These are phyloP conservation scores for Wickerhamomyces sydowiorum DNA, from an alignment of 805 yeast species.

Conservation along the genomic window DNA sequence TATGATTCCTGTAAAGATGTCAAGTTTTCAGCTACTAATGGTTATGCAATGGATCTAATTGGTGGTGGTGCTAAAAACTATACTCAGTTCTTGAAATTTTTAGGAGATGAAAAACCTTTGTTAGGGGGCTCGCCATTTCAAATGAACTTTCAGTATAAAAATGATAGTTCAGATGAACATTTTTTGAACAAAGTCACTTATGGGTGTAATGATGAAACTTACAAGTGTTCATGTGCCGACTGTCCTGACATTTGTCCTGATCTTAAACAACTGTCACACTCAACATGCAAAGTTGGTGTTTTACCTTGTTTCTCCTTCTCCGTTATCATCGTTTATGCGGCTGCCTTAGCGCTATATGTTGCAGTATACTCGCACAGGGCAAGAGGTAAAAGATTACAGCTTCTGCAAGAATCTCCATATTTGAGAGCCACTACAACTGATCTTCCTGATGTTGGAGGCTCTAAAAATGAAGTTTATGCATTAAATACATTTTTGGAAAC, in stretches of 20 bases:
- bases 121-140: constrained; percentile 96
- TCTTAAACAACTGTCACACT: constrained; percentile 40
- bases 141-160: constrained; percentile 62
- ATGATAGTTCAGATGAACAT: constrained; percentile 11
- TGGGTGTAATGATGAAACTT: constrained; percentile 55
- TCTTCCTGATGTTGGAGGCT: constrained; percentile 10
- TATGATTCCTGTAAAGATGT: constrained; percentile 84
- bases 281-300: constrained; percentile 48
- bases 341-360: constrained; percentile 19
- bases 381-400: constrained; percentile 22
- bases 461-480: constrained; percentile 34
- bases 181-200: constrained; percentile 17
- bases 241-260: constrained; percentile 78
- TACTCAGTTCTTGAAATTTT: constrained; percentile 68
- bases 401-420: constrained; percentile 39
- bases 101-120: constrained; percentile 92
- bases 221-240: constrained; percentile 86
- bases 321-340: constrained; percentile 45
- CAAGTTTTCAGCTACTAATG: constrained; percentile 91
- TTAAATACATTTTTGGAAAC: constrained; percentile 43
- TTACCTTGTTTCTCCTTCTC: constrained; percentile 72
- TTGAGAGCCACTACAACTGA: constrained; percentile 19
- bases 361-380: constrained; percentile 18
- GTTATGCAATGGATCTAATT: constrained; percentile 91
- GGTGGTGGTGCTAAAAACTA: constrained; percentile 94